phyloP scores from a whole-genome alignment of 805 yeast genomes.

The Kodamaea restingae region DNA sequence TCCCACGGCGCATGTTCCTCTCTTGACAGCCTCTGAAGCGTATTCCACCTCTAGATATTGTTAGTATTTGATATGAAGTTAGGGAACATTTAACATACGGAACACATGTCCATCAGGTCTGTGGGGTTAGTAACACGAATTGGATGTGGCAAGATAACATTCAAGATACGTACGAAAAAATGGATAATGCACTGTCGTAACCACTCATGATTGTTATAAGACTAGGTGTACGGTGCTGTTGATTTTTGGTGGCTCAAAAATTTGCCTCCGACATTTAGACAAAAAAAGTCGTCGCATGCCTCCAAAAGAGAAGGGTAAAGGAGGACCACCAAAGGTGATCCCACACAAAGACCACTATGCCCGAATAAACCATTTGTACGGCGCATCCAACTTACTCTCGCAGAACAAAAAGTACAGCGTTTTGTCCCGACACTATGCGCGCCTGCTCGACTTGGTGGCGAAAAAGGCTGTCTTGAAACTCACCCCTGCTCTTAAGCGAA shows the following conservation, averaged over 20 bases:
- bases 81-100: conserved; percentile 46
- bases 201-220: conserved; percentile 64
- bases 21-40: conserved; percentile 94
- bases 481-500: conserved; percentile 63
- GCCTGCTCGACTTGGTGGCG: conserved; percentile 56
- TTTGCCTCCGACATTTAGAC: conserved; percentile 10
- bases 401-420: conserved; percentile 26
- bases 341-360: conserved; percentile 58
- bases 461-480: conserved; percentile 64
- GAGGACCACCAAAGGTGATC: conserved; percentile 33
- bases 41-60: conserved; percentile 76
- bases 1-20: conserved; percentile 98
- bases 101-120: conserved; percentile 99
- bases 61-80: conserved; percentile 24
- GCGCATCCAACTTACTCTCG: conserved; percentile 44
- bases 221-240: conserved; percentile 2
- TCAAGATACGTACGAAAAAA: conserved; percentile 70
- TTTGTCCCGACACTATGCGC: conserved; percentile 53
- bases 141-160: background rate
- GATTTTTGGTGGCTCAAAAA: conserved; percentile 9
- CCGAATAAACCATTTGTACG: conserved; percentile 56
- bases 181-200: conserved; percentile 97
- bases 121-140: conserved; percentile 27
- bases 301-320: conserved; percentile 4
- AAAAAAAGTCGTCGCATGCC: conserved; percentile 3